A percentile compares a stretch with the other conserved stretches of the same genome.
Evolutionary conservation across 2,329 filamentous ascomycete species (phyloP).

Genomic region (Lachnellula cervina): DNA sequence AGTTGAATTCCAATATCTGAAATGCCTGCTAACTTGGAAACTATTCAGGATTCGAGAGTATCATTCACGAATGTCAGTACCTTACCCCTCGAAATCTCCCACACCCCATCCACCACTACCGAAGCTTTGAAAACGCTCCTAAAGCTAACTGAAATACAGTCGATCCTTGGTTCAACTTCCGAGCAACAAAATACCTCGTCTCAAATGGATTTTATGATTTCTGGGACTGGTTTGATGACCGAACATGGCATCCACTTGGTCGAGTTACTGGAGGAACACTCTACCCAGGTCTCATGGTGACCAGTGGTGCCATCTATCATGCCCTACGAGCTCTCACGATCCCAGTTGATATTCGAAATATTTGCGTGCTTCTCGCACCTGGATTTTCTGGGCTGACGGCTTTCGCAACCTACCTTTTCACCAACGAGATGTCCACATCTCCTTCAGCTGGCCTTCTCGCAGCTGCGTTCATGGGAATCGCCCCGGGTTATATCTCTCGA

Average conservation of each 20-base stretch:
- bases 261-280: conserved; percentile 98
- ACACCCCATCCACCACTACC: conserved; percentile 24
- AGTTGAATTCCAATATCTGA: neutral
- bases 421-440: conserved; percentile 94
- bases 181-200: conserved; percentile 95
- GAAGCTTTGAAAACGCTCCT: conserved; percentile 15
- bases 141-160: conserved; percentile 52
- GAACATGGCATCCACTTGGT: conserved; percentile 98
- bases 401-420: conserved; percentile 88
- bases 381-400: conserved; percentile 93
- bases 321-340: conserved; percentile 81
- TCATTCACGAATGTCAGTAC: conserved; percentile 96
- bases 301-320: conserved; percentile 95
- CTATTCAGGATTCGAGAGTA: conserved; percentile 83
- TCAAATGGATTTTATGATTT: conserved; percentile 97
- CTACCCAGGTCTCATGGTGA: conserved; percentile 98
- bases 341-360: conserved; percentile 97
- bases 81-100: conserved; percentile 11
- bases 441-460: conserved; percentile 92
- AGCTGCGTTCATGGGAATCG: conserved; percentile 94
- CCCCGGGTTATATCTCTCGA: conserved; percentile 94
- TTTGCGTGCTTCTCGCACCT: conserved; percentile 93
- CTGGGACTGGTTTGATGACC: conserved; percentile 99
- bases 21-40: conserved; percentile 20
- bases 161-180: conserved; percentile 99